Evolutionary conservation across 2,329 filamentous ascomycete species (phyloP).

Genomic region (Aspergillus pseudonomiae): DNA sequence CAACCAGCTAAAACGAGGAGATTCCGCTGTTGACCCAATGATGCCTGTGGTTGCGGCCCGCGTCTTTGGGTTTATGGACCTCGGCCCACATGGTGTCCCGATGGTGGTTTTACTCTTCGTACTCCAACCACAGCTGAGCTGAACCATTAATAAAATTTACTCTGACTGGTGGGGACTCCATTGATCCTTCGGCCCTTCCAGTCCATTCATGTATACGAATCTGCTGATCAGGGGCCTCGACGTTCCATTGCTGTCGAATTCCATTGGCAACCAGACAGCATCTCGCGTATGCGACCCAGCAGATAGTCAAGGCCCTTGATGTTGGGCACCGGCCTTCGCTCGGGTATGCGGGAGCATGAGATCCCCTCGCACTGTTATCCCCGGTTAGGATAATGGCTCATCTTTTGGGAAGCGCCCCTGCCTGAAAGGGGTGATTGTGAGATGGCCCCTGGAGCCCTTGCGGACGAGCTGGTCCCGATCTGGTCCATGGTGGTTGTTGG

Average conservation of each 20-base stretch:
- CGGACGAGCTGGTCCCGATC: not conserved
- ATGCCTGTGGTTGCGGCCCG: not conserved
- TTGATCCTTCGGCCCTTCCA: not conserved
- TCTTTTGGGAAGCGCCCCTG: not conserved
- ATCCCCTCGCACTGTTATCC: not conserved
- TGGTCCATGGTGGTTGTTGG: not conserved
- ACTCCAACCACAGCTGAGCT: not conserved
- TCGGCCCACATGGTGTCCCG: slow-evolving; percentile 1
- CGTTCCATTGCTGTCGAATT: not conserved
- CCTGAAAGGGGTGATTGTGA: not conserved
- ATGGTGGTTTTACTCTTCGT: not conserved
- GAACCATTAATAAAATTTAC: not conserved
- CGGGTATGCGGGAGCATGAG: not conserved
- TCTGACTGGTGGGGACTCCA: not conserved
- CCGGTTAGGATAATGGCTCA: not conserved
- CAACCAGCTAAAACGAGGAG: not conserved
- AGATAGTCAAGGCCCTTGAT: not conserved
- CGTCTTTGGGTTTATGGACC: not conserved
- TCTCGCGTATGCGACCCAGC: not conserved
- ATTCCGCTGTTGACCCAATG: not conserved
- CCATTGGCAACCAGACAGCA: not conserved
- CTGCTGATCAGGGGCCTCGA: not conserved
- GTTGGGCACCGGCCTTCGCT: not conserved
- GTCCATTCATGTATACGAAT: not conserved
- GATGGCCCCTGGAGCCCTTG: not conserved